Evolutionary conservation across 2,329 filamentous ascomycete genomes (phyloP).

Genomic region (Blastomyces gilchristii): DNA sequence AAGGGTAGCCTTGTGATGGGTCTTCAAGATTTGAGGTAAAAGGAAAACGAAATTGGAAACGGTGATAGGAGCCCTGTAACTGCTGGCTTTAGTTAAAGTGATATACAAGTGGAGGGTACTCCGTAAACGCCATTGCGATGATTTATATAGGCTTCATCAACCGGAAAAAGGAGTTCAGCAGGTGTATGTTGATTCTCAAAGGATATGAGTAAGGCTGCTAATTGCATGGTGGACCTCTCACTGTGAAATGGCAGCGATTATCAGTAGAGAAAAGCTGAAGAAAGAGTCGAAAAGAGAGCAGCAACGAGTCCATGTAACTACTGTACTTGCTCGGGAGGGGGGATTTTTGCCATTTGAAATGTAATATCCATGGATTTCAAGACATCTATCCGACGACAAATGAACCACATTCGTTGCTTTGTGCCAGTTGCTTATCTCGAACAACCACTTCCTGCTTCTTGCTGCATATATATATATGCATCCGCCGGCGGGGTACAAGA

Average conservation of each 20-base stretch:
- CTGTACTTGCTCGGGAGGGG: background rate
- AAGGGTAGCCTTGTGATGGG: background rate
- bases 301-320: background rate
- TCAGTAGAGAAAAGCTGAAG: background rate
- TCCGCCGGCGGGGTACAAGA: background rate
- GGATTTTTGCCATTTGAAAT: no score
- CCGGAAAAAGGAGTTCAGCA: background rate
- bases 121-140: background rate
- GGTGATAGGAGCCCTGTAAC: background rate
- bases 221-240: background rate
- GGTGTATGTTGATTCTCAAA: background rate
- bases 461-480: background rate
- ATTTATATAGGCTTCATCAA: background rate
- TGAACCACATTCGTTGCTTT: no score
- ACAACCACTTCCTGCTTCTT: background rate
- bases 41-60: background rate
- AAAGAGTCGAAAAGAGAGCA: background rate
- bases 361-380: background rate
- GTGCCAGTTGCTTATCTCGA: background rate
- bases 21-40: background rate
- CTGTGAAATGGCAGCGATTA: background rate
- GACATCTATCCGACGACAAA: no score
- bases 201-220: background rate
- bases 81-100: background rate
- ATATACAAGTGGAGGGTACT: background rate